Evolutionary conservation across 352 stramenopile genomes (phyloP).

Genomic region (Globisporangium perplexum): DNA sequence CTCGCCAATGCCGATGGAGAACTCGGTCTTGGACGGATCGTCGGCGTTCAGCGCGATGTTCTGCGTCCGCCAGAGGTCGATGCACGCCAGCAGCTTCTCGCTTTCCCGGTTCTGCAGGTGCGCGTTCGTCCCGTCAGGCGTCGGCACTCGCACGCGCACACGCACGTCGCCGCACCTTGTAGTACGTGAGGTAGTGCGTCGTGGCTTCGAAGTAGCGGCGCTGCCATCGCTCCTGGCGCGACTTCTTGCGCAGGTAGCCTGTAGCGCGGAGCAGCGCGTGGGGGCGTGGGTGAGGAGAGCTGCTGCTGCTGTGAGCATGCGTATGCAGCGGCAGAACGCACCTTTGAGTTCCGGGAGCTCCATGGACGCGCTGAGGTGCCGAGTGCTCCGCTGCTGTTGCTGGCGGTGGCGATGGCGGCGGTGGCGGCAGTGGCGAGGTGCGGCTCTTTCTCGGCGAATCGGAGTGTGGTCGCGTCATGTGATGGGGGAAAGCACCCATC

Average conservation of each 20-base stretch:
- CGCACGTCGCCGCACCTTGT: constrained; percentile 93
- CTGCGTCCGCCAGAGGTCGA: constrained; percentile 84
- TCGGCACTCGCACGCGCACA: background rate
- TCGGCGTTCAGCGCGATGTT: constrained; percentile 61
- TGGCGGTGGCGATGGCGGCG: background rate
- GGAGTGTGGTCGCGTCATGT: background rate
- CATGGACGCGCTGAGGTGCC: constrained; percentile 20
- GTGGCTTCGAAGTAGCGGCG: constrained; percentile 98
- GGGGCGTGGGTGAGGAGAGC: background rate
- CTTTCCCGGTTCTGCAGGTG: constrained; percentile 62
- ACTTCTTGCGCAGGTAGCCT: constrained; percentile 93
- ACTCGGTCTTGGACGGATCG: constrained; percentile 63
- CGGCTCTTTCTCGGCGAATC: background rate
- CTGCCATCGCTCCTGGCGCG: constrained; percentile 92
- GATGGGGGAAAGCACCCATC: background rate
- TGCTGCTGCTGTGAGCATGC: background rate
- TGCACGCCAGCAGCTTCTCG: constrained; percentile 84
- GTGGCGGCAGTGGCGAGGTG: background rate
- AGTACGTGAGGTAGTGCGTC: constrained; percentile 97
- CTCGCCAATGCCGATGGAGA: constrained; percentile 82
- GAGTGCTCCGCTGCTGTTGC: background rate
- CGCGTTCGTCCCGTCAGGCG: background rate
- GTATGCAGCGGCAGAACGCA: constrained; percentile 9
- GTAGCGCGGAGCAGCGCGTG: background rate
- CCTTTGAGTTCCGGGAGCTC: constrained; percentile 81